Evolutionary conservation across 73 alveolate genomes (phyloP).

Genomic region (Halteria grandinella): DNA sequence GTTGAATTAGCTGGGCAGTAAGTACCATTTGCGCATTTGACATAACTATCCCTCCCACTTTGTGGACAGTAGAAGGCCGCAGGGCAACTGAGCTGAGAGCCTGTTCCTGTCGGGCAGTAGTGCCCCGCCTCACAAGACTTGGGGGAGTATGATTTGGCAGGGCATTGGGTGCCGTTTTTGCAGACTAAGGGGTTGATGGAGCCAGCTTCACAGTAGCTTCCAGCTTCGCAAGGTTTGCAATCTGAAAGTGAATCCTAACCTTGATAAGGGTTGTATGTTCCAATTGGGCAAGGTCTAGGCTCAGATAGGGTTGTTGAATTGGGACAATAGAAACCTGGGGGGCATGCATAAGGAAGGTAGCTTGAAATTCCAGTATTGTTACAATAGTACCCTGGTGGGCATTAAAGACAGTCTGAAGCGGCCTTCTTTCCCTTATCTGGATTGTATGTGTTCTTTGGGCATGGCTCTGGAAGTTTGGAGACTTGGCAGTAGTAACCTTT

Average conservation of each 20-base stretch:
- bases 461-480: constrained; percentile 49
- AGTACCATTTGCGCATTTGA: constrained; percentile 46
- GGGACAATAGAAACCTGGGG: constrained; percentile 72
- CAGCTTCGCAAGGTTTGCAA: constrained; percentile 63
- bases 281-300: constrained; percentile 58
- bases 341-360: constrained; percentile 61
- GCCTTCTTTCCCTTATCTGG: constrained; percentile 28
- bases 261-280: constrained; percentile 49
- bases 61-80: constrained; percentile 27
- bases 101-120: constrained; percentile 60
- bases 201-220: constrained; percentile 53
- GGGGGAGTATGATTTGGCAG: constrained; percentile 14
- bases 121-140: constrained; percentile 59
- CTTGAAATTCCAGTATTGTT: constrained; percentile 57
- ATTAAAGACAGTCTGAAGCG: constrained; percentile 46
- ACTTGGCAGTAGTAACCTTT: constrained; percentile 80
- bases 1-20: constrained; percentile 44
- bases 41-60: background rate
- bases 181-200: constrained; percentile 19
- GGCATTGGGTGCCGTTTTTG: constrained; percentile 29
- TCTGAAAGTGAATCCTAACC: constrained; percentile 50
- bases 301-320: constrained; percentile 58
- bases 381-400: constrained; percentile 78
- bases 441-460: constrained; percentile 71
- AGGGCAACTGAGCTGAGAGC: constrained; percentile 21